Base-by-base conservation (phyloP, 441 rosid species). In the Pelargonium fulgidum region DNA sequence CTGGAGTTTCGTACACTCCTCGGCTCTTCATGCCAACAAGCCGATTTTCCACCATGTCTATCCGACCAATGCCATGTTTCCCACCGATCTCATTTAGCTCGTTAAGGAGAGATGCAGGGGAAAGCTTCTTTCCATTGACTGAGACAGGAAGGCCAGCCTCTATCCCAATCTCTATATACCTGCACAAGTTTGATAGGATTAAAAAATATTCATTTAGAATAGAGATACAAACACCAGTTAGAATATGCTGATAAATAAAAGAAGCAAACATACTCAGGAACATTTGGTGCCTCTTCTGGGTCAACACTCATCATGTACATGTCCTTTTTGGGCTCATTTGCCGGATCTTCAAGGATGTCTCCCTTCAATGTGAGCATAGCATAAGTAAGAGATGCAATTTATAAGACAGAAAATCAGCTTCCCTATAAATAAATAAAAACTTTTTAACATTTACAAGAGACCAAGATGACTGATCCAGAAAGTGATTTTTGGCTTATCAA, bases 21-120 rank as follows among this genome's bases (percentile, higher is more conserved):
- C 97, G 96, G 67, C 97, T 89, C 78, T 93, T 93, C 96, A 93
- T 93, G 22, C 99, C 97, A 8, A 91, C 97, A n/a, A 93, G 85
- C 44, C 96, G 85, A 79, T 93, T 91, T 78, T 93, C 99, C 11
- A 93, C 99, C 91, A 93, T 75, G 86, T 91, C 97, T 10, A 87
- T 70, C 0, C 97, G 92, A 12, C 99, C 99, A 62, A 91, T 78
- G 0, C 99, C 93, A 56, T 91, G 96, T 72, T 72, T 89, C 7
- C 99, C 93, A 36, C 96, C 99, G 0, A 89, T 84, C 64, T 80
- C 85, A 71, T 93, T 91, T 45, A 91, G 86, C 74, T 83, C 76
- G 0, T 89, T 39, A 14, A 93, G 97, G 67, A 93, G 89, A 12
- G 90, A 79, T 54, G 96, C 96, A 3, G 97, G 96, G 69, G 91